Evolutionary conservation across 805 yeast genomes (phyloP), one percentile per base, ranked within the genome.

Genomic region (Kazachstania bromeliacearum): DNA sequence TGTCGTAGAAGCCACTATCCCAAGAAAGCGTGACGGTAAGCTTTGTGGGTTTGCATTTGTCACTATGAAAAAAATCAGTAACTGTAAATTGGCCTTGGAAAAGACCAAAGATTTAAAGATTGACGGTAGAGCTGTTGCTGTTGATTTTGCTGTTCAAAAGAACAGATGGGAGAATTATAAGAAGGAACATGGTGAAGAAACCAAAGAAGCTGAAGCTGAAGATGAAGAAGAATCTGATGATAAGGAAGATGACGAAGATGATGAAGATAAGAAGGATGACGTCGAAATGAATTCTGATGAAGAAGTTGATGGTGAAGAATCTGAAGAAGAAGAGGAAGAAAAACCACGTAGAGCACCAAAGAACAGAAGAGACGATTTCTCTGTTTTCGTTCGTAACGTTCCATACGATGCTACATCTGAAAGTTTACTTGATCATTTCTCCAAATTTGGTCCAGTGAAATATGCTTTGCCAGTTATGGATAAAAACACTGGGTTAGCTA

Each of bases 11-110:
- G 94, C 89, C 0, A 75, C 77, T 47, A 85, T 92, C 46, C 98
- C 98, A 32, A 75, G 84, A 51, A 85, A 83, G 53, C 70, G 73
- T 33, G 94, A 85, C 34, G 95, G 96, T 12, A 78, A 74, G 56
- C 82, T 92, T 92, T 66, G 80, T 41, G 98, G 98, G 8, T 92
- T 89, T 70, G 98, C 87, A 0, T 92, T 92, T 59, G 87, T 92
- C 7, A 81, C 92, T 1, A 82, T 92, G 95, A 76, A 76, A 52
- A 84, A 80, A 51, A 68, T 76, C 43, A 62, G 73, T 20, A 75
- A 79, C 43, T 97, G 98, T 34, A 79, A 75, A 47, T 68, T 65
- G 38, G 97, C 96, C 1, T 76, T 88, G 24, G 83, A 83, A 48
- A 85, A 71, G 23, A 67, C 77, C 16, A 71, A 67, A 35, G 95